These are phyloP conservation scores for Diplotaxis tenuifolia DNA, from an alignment of 345 rosid genomes.

Conservation along the genomic window DNA sequence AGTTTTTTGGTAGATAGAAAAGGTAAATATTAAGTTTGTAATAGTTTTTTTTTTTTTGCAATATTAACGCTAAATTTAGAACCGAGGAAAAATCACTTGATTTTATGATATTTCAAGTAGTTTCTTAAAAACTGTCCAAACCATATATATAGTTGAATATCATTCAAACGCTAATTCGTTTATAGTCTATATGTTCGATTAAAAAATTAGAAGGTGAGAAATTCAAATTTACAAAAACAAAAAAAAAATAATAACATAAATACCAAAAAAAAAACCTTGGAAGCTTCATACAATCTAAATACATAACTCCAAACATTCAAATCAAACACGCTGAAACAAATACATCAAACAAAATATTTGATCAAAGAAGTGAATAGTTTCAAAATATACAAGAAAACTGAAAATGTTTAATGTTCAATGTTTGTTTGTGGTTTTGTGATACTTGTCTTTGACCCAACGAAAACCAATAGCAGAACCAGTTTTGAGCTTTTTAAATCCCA, in stretches of 20 bases:
- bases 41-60: too few species aligned
- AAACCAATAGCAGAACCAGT: conserved; percentile 52
- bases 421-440: conserved; percentile 46
- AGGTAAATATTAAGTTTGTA: too few species aligned
- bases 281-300: too few species aligned
- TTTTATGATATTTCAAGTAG: too few species aligned
- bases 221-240: neutral
- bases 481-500: conserved; percentile 58
- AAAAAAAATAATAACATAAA: too few species aligned
- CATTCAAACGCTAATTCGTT: neutral
- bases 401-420: conserved; percentile 15
- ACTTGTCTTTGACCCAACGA: conserved; percentile 69
- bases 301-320: too few species aligned
- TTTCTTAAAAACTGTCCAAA: too few species aligned
- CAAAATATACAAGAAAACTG: neutral
- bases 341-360: neutral
- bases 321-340: neutral
- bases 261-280: too few species aligned
- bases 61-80: too few species aligned
- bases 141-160: too few species aligned
- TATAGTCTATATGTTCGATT: neutral
- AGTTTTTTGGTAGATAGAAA: too few species aligned
- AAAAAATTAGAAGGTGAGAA: neutral
- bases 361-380: neutral
- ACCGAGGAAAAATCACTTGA: too few species aligned